phyloP scores from a whole-genome alignment of 306 rosid genomes.

The Morella rubra region DNA sequence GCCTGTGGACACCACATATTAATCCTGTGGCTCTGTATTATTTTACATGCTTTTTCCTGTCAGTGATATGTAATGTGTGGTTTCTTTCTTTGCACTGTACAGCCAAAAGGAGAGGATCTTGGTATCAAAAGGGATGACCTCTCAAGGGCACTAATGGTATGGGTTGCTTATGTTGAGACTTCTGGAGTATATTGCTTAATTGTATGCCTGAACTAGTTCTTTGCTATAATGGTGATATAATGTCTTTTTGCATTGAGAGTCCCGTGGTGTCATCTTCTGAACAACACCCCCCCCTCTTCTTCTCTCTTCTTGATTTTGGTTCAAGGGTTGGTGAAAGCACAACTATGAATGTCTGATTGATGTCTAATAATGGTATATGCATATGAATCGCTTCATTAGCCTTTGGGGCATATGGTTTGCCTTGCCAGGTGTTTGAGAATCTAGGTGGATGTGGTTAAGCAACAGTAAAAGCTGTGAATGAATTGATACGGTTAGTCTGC shows the following conservation, averaged over 20 bases:
- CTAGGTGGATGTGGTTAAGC: not conserved
- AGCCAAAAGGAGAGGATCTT: slow-evolving; percentile 63
- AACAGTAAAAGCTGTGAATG: not conserved
- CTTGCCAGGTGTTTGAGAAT: not conserved
- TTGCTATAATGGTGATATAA: not conserved
- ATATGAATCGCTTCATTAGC: not conserved
- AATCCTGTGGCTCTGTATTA: no score
- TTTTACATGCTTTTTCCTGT: slow-evolving; percentile 14
- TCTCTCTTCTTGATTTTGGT: not conserved
- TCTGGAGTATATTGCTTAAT: slow-evolving; percentile 12
- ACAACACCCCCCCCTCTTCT: not conserved
- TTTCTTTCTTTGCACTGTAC: slow-evolving; percentile 34
- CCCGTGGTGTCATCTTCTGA: no score
- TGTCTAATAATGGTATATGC: not conserved
- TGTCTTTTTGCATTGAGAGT: slow-evolving; percentile 2
- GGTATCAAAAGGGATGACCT: slow-evolving; percentile 74
- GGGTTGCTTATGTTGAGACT: slow-evolving; percentile 32
- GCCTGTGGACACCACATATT: not conserved
- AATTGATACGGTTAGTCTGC: not conserved
- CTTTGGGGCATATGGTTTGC: not conserved
- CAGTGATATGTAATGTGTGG: slow-evolving; percentile 29
- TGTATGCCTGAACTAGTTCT: slow-evolving; percentile 15
- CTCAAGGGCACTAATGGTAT: slow-evolving; percentile 82
- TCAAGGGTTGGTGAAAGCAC: not conserved
- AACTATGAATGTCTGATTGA: not conserved